A percentile compares a stretch with the other conserved stretches of the same genome.
Conservation (phyloP, 345 rosid genomes). For the Laguncularia racemosa region DNA sequence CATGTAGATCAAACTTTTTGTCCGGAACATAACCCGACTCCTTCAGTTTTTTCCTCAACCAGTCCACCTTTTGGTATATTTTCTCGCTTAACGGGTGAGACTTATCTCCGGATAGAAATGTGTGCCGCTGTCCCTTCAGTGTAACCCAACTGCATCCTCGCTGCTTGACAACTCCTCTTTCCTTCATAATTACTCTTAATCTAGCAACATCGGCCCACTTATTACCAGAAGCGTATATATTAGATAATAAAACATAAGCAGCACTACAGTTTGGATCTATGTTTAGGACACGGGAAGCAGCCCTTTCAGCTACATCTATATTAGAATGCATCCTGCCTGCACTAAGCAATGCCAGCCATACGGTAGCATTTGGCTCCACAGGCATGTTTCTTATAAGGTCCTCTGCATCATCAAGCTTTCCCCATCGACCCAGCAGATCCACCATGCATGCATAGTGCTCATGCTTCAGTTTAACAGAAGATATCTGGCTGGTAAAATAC, state of each 20-base stretch:
- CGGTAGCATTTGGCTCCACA: slow-evolving; percentile 36
- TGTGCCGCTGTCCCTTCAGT: slow-evolving; percentile 39
- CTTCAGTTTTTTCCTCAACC: slow-evolving; percentile 53
- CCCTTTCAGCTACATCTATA: slow-evolving; percentile 55
- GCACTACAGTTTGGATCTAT: slow-evolving; percentile 53
- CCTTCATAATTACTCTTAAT: slow-evolving; percentile 56
- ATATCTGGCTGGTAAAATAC: slow-evolving; percentile 27
- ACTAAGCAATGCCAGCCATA: slow-evolving; percentile 73
- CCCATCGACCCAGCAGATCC: slow-evolving; percentile 55
- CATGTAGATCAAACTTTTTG: slow-evolving; percentile 46
- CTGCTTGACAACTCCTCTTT: slow-evolving; percentile 39
- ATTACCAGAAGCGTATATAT: slow-evolving; percentile 56
- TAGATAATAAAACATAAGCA: slow-evolving; percentile 51
- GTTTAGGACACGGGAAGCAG: slow-evolving; percentile 33
- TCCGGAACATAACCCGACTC: slow-evolving; percentile 58
- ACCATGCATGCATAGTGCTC: slow-evolving; percentile 78
- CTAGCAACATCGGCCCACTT: slow-evolving; percentile 51
- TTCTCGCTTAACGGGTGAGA: slow-evolving; percentile 32
- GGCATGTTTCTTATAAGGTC: slow-evolving; percentile 41
- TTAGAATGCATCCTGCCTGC: slow-evolving; percentile 57
- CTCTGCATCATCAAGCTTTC: slow-evolving; percentile 62
- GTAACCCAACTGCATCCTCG: slow-evolving; percentile 60
- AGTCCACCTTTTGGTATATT: slow-evolving; percentile 39
- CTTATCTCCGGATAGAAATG: slow-evolving; percentile 53
- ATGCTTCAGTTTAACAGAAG: slow-evolving; percentile 22